Evolutionary conservation across 2,329 filamentous ascomycete genomes (phyloP).

Genomic region (Neofusicoccum parvum): DNA sequence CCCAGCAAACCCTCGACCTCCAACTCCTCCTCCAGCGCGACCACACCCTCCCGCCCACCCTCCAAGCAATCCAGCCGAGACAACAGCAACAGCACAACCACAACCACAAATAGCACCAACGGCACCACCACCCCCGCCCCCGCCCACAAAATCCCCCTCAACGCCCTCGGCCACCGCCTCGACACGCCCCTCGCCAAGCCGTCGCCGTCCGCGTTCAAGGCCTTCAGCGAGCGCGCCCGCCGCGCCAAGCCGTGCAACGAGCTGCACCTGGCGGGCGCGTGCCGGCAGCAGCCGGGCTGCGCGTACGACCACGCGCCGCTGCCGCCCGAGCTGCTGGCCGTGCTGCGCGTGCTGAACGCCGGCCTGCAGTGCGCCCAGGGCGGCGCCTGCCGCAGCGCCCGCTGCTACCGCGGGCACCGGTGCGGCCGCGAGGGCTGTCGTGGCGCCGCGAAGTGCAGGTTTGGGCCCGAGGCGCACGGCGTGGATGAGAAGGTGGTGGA

Average conservation of each 20-base stretch:
- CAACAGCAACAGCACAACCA: conserved; percentile 66
- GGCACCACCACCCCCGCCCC: conserved; percentile 34
- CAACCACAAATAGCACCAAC: conserved; percentile 23
- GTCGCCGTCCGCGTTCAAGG: conserved; percentile 38
- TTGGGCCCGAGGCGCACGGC: no score
- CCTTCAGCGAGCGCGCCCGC: conserved; percentile 40
- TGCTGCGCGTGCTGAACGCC: conserved; percentile 48
- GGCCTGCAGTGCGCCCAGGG: conserved; percentile 46
- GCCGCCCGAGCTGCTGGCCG: conserved; percentile 40
- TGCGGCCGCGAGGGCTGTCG: conserved; percentile 39
- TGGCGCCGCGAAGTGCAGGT: conserved; percentile 24
- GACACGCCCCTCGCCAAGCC: conserved; percentile 46
- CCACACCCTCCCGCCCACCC: conserved; percentile 41
- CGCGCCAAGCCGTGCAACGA: conserved; percentile 54
- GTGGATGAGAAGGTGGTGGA: no score
- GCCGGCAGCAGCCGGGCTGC: conserved; percentile 36
- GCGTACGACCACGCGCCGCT: conserved; percentile 51
- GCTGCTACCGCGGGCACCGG: conserved; percentile 52
- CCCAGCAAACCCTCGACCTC: no score
- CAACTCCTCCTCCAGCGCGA: conserved; percentile 30
- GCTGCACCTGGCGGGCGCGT: conserved; percentile 47
- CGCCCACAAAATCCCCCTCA: conserved; percentile 47
- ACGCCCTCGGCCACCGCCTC: conserved; percentile 50
- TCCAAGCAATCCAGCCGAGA: conserved; percentile 25
- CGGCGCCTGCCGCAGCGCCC: conserved; percentile 43